phyloP scores from a whole-genome alignment of 2,329 filamentous ascomycete species.

The Clonostachys chloroleuca region DNA sequence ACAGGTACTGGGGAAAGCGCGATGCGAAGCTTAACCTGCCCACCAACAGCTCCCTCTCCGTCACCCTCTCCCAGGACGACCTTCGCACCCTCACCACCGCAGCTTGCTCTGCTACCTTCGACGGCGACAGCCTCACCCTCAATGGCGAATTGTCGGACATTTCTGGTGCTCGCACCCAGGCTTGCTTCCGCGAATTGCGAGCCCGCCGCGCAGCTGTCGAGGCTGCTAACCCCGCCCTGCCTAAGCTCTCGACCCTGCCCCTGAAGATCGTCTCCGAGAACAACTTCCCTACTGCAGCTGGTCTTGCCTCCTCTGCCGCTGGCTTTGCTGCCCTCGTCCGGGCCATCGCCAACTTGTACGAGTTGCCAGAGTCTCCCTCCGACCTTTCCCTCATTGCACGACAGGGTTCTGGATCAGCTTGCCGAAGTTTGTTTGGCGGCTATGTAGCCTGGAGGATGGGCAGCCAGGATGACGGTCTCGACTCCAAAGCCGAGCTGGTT shows the following conservation, averaged over 20 bases:
- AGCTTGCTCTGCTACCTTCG: constrained; percentile 74
- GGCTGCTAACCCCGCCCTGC: constrained; percentile 64
- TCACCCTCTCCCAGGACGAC: constrained; percentile 91
- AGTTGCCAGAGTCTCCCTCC: constrained; percentile 73
- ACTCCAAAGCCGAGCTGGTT: constrained; percentile 85
- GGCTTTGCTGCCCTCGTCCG: constrained; percentile 71
- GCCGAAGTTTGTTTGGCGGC: constrained; percentile 87
- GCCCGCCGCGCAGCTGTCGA: constrained; percentile 74
- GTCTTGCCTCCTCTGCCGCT: constrained; percentile 70
- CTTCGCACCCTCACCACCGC: constrained; percentile 95
- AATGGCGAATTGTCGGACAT: constrained; percentile 83
- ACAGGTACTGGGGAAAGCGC: constrained; percentile 89
- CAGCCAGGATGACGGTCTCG: constrained; percentile 68
- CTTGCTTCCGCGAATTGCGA: constrained; percentile 85
- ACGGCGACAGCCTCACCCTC: constrained; percentile 70
- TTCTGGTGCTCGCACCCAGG: constrained; percentile 84
- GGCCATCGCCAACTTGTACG: constrained; percentile 88
- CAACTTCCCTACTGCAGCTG: constrained; percentile 98
- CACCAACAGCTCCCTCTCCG: constrained; percentile 95
- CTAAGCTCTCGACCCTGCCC: constrained; percentile 71
- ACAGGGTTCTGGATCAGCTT: constrained; percentile 92
- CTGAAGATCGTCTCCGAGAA: constrained; percentile 92
- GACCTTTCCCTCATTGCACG: constrained; percentile 86
- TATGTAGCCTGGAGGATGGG: constrained; percentile 96
- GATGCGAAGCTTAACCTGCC: constrained; percentile 92